Evolutionary conservation across 2,329 filamentous ascomycete species (phyloP).

Genomic region (Pezicula neosporulosa): DNA sequence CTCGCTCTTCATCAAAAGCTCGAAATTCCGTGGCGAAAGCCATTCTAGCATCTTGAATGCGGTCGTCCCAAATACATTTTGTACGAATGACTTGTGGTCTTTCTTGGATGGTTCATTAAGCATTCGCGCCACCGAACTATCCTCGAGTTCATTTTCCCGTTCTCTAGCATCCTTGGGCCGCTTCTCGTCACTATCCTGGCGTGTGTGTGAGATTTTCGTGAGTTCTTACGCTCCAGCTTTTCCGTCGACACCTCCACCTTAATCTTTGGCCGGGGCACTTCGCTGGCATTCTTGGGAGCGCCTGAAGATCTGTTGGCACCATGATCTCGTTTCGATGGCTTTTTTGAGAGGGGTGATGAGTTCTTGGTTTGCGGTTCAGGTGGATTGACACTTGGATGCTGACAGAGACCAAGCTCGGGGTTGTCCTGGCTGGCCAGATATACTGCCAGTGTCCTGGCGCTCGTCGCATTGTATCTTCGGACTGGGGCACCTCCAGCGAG

Average conservation of each 20-base stretch:
- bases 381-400: constrained; percentile 20
- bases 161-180: background rate
- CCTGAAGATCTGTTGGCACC: no score
- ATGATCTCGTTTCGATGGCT: background rate
- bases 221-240: background rate
- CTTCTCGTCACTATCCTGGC: background rate
- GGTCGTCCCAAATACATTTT: constrained; percentile 62
- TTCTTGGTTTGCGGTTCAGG: constrained; percentile 3
- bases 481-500: constrained; percentile 64
- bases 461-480: constrained; percentile 76
- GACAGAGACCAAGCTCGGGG: constrained; percentile 67
- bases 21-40: constrained; percentile 52
- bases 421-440: constrained; percentile 79
- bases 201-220: background rate
- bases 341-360: constrained; percentile 1
- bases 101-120: constrained; percentile 34
- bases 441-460: constrained; percentile 75
- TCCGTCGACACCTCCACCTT: no score
- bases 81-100: constrained; percentile 59
- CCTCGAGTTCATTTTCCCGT: background rate
- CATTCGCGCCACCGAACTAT: background rate
- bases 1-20: background rate
- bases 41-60: constrained; percentile 70
- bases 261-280: no score
- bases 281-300: no score